phyloP scores from a whole-genome alignment of 2,329 filamentous ascomycete species.

The Proliferodiscus dingleyae region DNA sequence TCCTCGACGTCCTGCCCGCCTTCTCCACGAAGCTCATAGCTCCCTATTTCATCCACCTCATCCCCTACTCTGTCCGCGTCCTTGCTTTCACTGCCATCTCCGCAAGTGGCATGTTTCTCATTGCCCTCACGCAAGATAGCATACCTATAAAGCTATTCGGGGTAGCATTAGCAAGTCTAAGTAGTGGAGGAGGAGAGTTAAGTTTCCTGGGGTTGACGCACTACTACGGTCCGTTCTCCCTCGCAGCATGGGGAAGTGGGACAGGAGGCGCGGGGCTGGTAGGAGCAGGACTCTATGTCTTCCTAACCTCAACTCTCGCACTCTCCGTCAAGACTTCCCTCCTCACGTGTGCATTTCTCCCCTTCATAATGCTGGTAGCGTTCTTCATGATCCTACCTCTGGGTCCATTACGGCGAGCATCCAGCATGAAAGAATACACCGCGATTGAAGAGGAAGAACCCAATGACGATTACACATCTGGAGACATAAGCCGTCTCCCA shows the following conservation, averaged over 20 bases:
- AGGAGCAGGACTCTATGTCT: constrained; percentile 81
- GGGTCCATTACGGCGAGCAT: constrained; percentile 52
- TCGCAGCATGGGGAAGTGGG: constrained; percentile 89
- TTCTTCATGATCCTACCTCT: constrained; percentile 80
- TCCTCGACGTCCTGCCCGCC: constrained; percentile 86
- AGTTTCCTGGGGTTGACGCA: constrained; percentile 90
- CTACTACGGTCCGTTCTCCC: constrained; percentile 81
- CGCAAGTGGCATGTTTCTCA: constrained; percentile 79
- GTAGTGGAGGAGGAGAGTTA: constrained; percentile 81
- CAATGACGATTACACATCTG: constrained; percentile 28
- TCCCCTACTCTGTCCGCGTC: constrained; percentile 76
- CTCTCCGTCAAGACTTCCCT: constrained; percentile 71
- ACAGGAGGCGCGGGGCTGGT: constrained; percentile 85
- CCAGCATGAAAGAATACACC: constrained; percentile 48
- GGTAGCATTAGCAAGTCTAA: constrained; percentile 78
- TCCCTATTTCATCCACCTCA: constrained; percentile 86
- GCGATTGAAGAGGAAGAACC: constrained; percentile 41
- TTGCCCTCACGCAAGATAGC: constrained; percentile 72
- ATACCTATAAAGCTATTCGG: constrained; percentile 75
- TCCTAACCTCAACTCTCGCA: constrained; percentile 75
- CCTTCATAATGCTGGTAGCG: constrained; percentile 74
- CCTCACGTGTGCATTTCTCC: constrained; percentile 72
- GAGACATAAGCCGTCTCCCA: constrained; percentile 35
- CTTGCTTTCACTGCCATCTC: constrained; percentile 71
- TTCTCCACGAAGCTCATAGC: constrained; percentile 84